Evolutionary conservation across 73 alveolate genomes (phyloP), one percentile per base, ranked within the genome.

Genomic region (Paramecium tetraurelia): DNA sequence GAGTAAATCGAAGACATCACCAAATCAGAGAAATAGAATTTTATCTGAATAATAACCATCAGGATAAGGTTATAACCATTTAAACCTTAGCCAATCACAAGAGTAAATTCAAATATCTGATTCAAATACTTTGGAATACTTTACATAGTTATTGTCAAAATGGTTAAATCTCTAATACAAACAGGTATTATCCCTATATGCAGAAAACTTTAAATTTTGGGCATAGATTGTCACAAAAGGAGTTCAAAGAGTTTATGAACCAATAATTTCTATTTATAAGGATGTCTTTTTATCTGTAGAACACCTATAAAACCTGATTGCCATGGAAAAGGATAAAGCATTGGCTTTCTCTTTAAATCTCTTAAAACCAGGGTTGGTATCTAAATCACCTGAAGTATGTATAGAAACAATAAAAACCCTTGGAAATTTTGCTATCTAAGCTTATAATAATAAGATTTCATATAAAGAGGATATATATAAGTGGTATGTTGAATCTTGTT

Each of bases 181-280:
- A 75, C 14, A 75, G 14, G 69, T 75, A 3, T 14, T 75, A 75
- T 75, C 87, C 35, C n/a, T 75, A 75, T 75, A 75, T 75, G 87
- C 63, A 36, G 87, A 75, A 14, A 75, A 75, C 18, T 36, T 36
- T 40, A 75, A 75, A 75, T 75, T 31, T 40, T 75, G 58, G 59
- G 87, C 87, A 12, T 40, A 75, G 38, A 44, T 75, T 12, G 59
- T 75, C 8, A 75, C 63, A 10, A 75, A 75, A 75, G 87, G 87
- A 14, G 87, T 75, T 10, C n/a, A 75, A 75, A 75, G 87, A 75
- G 87, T 36, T 21, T 75, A 75, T 75, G 87, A 75, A 40, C 87
- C 87, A 33, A 75, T 75, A 33, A 75, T 75, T 4, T 36, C 33
- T 3, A 31, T 75, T 44, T 75, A 75, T 75, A 24, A 36, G 18